Evolutionary conservation across 176 grass and related monocot genomes (phyloP).

Genomic region (Calamus simplicifolius): DNA sequence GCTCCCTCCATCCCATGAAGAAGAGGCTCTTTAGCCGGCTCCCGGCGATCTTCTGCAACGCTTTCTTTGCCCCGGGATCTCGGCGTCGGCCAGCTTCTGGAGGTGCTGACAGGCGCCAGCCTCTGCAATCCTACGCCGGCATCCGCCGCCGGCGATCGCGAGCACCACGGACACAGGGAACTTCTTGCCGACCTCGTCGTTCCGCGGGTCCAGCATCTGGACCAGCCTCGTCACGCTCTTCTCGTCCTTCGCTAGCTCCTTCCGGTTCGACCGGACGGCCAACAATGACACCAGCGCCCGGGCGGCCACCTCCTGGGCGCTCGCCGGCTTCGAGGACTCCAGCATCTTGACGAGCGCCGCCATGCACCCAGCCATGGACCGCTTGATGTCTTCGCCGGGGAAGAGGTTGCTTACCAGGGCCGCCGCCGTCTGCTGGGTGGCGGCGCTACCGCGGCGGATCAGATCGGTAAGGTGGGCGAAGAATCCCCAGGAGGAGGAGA

Average conservation of each 20-base stretch:
- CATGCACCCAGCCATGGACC: constrained; percentile 54
- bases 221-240: constrained; percentile 64
- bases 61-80: constrained; percentile 75
- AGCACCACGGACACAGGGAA: constrained; percentile 49
- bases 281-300: constrained; percentile 49
- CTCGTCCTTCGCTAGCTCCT: constrained; percentile 61
- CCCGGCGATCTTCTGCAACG: constrained; percentile 66
- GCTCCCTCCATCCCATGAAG: constrained; percentile 36
- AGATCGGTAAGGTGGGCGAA: constrained; percentile 60
- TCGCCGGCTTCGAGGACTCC: constrained; percentile 58
- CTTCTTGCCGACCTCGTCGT: constrained; percentile 63
- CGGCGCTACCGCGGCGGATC: constrained; percentile 37
- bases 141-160: constrained; percentile 59
- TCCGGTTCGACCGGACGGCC: constrained; percentile 47
- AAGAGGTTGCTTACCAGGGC: constrained; percentile 49
- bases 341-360: constrained; percentile 60
- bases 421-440: constrained; percentile 50
- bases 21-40: constrained; percentile 64
- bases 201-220: constrained; percentile 66
- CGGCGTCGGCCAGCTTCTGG: constrained; percentile 58
- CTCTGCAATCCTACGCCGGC: constrained; percentile 42
- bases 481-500: constrained; percentile 55
- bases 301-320: constrained; percentile 56
- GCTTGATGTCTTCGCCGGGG: constrained; percentile 50
- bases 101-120: constrained; percentile 56